Percentiles rank a stretch among this genome's conserved stretches.
phyloP scores from a whole-genome alignment of 2,329 filamentous ascomycete species.

The Pseudohalonectria lignicola region DNA sequence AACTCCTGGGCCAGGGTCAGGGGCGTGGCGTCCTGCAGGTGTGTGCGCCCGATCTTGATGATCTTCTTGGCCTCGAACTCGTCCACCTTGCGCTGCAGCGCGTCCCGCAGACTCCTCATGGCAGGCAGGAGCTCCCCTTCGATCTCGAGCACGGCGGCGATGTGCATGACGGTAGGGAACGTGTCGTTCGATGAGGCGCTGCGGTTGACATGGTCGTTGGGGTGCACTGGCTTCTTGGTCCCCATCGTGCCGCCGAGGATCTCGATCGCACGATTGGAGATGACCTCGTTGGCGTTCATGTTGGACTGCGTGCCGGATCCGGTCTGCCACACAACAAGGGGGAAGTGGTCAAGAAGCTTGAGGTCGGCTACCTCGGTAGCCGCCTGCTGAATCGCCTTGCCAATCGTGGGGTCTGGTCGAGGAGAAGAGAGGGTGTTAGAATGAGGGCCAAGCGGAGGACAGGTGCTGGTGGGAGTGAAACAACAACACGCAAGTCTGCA shows the following conservation, averaged over 20 bases:
- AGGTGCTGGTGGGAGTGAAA: too few species aligned
- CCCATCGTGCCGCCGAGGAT: conserved; percentile 91
- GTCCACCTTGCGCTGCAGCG: conserved; percentile 79
- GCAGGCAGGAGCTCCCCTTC: conserved; percentile 77
- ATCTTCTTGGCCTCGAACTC: conserved; percentile 77
- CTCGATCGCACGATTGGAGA: conserved; percentile 98
- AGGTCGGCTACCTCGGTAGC: conserved; percentile 85
- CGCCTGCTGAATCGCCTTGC: conserved; percentile 88
- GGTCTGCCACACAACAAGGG: conserved; percentile 98
- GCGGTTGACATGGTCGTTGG: conserved; percentile 99
- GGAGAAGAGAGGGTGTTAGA: background rate
- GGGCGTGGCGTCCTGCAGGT: conserved; percentile 94
- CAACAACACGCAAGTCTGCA: background rate
- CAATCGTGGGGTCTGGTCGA: conserved; percentile 67
- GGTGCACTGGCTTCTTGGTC: conserved; percentile 96
- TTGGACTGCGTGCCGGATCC: conserved; percentile 98
- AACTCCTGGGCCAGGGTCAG: conserved; percentile 95
- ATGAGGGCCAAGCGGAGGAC: too few species aligned
- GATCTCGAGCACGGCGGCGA: conserved; percentile 88
- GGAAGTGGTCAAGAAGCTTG: conserved; percentile 95
- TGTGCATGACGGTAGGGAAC: conserved; percentile 99
- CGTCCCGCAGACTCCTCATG: conserved; percentile 69
- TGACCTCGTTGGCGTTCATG: conserved; percentile 99
- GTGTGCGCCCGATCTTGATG: conserved; percentile 98
- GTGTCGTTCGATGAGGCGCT: conserved; percentile 98